Evolutionary conservation across 331 rosid genomes (phyloP).

Genomic region (Spiraea crenata): DNA sequence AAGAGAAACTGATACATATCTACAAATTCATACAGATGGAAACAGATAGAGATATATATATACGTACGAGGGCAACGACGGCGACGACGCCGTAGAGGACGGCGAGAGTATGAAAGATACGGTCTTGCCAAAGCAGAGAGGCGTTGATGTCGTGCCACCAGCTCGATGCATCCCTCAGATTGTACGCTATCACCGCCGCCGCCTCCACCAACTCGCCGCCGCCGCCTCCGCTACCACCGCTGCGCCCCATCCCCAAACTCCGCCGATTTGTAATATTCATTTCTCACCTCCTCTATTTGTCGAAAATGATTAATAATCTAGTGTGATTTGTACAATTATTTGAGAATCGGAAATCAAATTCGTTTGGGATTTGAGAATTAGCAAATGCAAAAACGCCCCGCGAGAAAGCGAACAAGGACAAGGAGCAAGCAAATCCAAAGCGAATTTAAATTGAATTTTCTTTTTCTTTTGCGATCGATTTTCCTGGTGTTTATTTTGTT

Average conservation of each 20-base stretch:
- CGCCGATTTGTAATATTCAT: not conserved
- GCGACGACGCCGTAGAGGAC: conserved; percentile 74
- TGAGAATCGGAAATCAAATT: not conserved
- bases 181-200: conserved; percentile 49
- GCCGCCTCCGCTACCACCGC: conserved; percentile 23
- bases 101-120: conserved; percentile 69
- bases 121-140: conserved; percentile 81
- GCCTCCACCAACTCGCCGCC: conserved; percentile 29
- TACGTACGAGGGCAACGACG: conserved; percentile 65
- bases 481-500: not conserved
- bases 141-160: conserved; percentile 88
- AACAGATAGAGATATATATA: not conserved
- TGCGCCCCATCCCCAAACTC: conserved; percentile 36
- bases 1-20: not conserved
- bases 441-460: not conserved
- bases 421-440: not conserved
- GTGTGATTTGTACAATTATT: not conserved
- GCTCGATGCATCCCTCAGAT: conserved; percentile 49
- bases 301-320: not conserved
- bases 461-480: not conserved
- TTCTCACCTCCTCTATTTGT: not conserved
- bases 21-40: not conserved
- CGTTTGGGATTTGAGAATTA: not conserved
- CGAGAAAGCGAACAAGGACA: not conserved
- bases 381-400: not conserved